Conservation (phyloP, 371 early-diverging fungal genomes). For the Sporodiniella umbellata region DNA sequence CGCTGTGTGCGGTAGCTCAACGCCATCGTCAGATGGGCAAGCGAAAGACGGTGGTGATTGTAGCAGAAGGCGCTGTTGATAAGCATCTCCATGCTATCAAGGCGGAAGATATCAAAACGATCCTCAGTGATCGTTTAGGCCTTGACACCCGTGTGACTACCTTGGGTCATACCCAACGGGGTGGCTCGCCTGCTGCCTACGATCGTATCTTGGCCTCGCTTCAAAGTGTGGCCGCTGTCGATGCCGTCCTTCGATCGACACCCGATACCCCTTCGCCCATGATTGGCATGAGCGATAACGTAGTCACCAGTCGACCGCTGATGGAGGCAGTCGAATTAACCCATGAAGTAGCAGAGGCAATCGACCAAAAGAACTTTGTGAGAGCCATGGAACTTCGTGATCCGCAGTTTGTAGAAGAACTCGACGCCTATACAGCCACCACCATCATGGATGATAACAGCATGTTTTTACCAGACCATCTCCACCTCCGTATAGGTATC, state of each 20-base stretch:
- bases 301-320: constrained; percentile 77
- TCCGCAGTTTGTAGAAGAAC: constrained; percentile 79
- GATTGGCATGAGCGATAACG: constrained; percentile 89
- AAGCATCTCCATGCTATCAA: constrained; percentile 85
- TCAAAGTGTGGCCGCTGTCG: constrained; percentile 95
- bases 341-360: constrained; percentile 84
- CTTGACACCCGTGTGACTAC: constrained; percentile 95
- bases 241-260: constrained; percentile 85
- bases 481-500: constrained; percentile 85
- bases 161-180: constrained; percentile 98
- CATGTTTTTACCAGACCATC: constrained; percentile 31
- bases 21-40: constrained; percentile 84
- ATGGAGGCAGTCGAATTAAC: constrained; percentile 94
- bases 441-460: constrained; percentile 39
- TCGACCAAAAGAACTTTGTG: constrained; percentile 79
- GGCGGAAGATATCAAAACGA: constrained; percentile 80
- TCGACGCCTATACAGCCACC: constrained; percentile 55
- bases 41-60: constrained; percentile 92
- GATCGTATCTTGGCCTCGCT: constrained; percentile 96
- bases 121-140: constrained; percentile 72
- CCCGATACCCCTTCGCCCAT: constrained; percentile 87
- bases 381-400: constrained; percentile 91
- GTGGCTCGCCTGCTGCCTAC: constrained; percentile 92
- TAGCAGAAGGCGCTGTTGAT: constrained; percentile 98
- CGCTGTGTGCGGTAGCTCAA: constrained; percentile 74